These are phyloP conservation scores for Lichtheimia corymbifera DNA, from an alignment of 371 early-diverging fungal species.

Conservation along the genomic window DNA sequence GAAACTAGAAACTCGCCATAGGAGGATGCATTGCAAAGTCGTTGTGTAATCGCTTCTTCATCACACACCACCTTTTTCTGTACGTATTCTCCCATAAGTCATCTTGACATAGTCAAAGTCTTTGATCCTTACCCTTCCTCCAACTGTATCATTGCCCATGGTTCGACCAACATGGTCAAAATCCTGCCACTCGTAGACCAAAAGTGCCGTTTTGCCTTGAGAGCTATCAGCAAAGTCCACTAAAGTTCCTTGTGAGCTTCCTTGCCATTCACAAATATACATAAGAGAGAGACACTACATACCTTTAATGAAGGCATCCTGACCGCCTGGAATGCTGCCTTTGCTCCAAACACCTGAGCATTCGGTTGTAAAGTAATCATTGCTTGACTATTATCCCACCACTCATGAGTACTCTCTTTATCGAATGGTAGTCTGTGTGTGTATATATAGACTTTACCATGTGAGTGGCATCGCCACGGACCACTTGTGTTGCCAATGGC, in stretches of 20 bases:
- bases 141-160: conserved; percentile 24
- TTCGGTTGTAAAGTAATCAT: conserved; percentile 40
- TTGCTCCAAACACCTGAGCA: conserved; percentile 56
- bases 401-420: not conserved
- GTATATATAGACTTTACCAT: too few relatives aligned
- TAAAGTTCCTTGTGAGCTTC: conserved; percentile 5
- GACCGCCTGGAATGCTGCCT: conserved; percentile 44
- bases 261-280: too few relatives aligned
- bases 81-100: not conserved
- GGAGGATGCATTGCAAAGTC: conserved; percentile 44
- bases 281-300: not conserved
- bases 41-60: conserved; percentile 34
- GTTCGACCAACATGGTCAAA: conserved; percentile 39
- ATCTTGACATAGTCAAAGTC: not conserved
- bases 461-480: conserved; percentile 10
- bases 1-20: conserved; percentile 48
- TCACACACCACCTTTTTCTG: conserved; percentile 55
- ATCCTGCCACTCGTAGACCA: conserved; percentile 61
- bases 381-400: conserved; percentile 29
- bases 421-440: not conserved
- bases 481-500: not conserved
- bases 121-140: conserved; percentile 1
- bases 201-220: conserved; percentile 43
- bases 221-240: conserved; percentile 48
- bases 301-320: conserved; percentile 47